A percentile compares a stretch with the other conserved stretches of the same genome.
Evolutionary conservation across 139 green algal genomes (phyloP).

Genomic region (Micractinium sp.): DNA sequence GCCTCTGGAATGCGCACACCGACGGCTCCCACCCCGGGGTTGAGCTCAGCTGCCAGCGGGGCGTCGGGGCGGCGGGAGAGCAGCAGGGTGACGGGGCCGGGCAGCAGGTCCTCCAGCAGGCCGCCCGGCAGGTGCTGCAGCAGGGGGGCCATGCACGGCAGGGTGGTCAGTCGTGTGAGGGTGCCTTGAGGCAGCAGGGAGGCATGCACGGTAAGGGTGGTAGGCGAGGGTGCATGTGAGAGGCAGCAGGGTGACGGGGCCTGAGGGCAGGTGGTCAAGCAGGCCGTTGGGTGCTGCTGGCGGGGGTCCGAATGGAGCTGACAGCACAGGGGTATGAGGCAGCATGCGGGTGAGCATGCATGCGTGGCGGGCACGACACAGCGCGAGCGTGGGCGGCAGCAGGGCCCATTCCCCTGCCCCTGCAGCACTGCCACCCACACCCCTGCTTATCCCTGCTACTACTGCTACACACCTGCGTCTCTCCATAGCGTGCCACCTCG

Average conservation of each 20-base stretch:
- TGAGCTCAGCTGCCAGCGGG: conserved; percentile 56
- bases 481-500: conserved; percentile 53
- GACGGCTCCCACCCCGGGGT: conserved; percentile 54
- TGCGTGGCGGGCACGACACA: no score
- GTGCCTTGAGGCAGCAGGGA: neutral
- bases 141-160: neutral
- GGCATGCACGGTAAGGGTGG: no score
- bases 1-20: conserved; percentile 70
- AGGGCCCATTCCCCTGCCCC: neutral
- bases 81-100: conserved; percentile 77
- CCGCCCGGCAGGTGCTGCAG: conserved; percentile 49
- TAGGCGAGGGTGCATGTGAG: no score
- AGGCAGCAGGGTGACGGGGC: no score
- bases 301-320: no score
- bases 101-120: conserved; percentile 72
- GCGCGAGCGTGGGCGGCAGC: neutral
- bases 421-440: neutral
- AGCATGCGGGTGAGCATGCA: no score
- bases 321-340: no score
- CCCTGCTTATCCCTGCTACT: neutral
- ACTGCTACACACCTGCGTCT: conserved; percentile 28
- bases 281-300: no score
- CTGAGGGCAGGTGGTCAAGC: no score
- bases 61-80: conserved; percentile 50
- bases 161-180: neutral